phyloP scores from a whole-genome alignment of 768 basidiomycete species.

The Asterophora lycoperdoides region DNA sequence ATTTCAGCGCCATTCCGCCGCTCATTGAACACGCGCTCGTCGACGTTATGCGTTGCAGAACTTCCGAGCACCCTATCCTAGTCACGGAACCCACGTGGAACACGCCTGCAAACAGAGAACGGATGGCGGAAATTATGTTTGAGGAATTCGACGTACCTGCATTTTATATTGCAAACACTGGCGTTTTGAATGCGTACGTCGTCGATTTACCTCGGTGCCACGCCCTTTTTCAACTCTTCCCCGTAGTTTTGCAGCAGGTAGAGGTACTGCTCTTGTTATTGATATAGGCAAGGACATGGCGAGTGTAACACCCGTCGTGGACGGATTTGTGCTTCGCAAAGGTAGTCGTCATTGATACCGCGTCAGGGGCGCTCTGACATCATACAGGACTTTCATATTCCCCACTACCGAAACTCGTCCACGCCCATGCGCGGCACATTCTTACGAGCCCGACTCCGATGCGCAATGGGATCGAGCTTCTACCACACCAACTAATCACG shows the following conservation, averaged over 20 bases:
- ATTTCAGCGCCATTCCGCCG: conserved; percentile 70
- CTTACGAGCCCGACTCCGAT: conserved; percentile 45
- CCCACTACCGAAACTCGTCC: conserved; percentile 72
- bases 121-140: conserved; percentile 96
- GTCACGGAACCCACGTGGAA: conserved; percentile 98
- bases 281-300: conserved; percentile 89
- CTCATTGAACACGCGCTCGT: conserved; percentile 72
- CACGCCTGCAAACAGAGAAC: conserved; percentile 84
- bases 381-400: conserved; percentile 71
- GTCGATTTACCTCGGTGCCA: background rate
- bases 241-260: conserved; percentile 88
- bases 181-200: conserved; percentile 86
- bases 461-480: conserved; percentile 62
- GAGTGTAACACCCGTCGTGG: conserved; percentile 92
- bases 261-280: conserved; percentile 94
- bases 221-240: conserved; percentile 5
- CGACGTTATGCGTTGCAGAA: conserved; percentile 71
- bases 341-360: conserved; percentile 38
- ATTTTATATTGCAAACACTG: conserved; percentile 94
- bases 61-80: conserved; percentile 86
- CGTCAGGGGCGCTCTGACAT: background rate
- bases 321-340: conserved; percentile 96
- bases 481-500: conserved; percentile 87
- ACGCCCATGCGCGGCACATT: conserved; percentile 70
- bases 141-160: conserved; percentile 94